phyloP scores from a whole-genome alignment of 257 asterid species.

The Nicotiana knightiana region DNA sequence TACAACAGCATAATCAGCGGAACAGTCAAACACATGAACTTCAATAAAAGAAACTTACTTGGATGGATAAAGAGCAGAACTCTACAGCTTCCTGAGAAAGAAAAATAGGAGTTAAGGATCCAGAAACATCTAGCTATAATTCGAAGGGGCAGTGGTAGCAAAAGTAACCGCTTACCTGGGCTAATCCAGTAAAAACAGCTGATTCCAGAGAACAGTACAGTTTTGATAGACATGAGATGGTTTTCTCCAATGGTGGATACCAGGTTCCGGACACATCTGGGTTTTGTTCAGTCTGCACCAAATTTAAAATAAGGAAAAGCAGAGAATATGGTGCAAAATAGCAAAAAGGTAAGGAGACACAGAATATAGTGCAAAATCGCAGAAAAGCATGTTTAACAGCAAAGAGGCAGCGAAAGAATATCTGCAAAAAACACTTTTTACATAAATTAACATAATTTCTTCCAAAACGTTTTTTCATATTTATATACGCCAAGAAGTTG shows the following conservation, averaged over 20 bases:
- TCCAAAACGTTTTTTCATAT: neutral
- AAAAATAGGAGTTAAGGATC: conserved; percentile 17
- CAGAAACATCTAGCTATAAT: neutral
- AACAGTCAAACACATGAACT: neutral
- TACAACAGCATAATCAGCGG: conserved; percentile 1
- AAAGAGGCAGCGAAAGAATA: neutral
- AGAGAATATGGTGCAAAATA: neutral
- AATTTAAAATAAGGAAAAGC: neutral
- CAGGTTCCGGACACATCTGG: conserved; percentile 67
- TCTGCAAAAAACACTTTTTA: conserved; percentile 2
- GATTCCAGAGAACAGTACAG: conserved; percentile 79
- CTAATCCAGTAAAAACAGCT: conserved; percentile 92
- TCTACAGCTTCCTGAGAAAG: conserved; percentile 88
- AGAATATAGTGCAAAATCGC: neutral
- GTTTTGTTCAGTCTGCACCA: conserved; percentile 61
- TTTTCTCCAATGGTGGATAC: conserved; percentile 98
- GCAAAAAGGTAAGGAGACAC: neutral
- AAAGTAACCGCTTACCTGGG: conserved; percentile 57
- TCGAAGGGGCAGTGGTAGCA: conserved; percentile 11
- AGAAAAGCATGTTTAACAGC: neutral
- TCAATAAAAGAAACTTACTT: conserved; percentile 38
- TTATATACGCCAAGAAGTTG: neutral
- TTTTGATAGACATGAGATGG: conserved; percentile 90
- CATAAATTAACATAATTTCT: neutral
- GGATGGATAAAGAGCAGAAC: conserved; percentile 83